Evolutionary conservation across 306 rosid genomes (phyloP).

Genomic region (Mimosa bimucronata): DNA sequence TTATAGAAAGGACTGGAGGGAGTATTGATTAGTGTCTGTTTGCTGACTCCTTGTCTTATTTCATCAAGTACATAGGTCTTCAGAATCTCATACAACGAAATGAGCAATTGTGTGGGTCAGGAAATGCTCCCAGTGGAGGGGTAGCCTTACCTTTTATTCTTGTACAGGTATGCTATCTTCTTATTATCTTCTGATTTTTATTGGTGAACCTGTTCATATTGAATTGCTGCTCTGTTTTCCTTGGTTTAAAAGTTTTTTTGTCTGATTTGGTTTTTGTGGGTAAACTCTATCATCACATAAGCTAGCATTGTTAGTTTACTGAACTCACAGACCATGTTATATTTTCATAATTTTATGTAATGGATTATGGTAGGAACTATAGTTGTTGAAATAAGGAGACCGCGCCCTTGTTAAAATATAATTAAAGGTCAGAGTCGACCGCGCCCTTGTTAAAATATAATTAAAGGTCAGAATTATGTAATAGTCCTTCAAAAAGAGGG

Average conservation of each 20-base stretch:
- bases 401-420: conserved; percentile 9
- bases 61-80: conserved; percentile 78
- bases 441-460: conserved; percentile 7
- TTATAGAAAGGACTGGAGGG: too few relatives aligned
- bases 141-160: conserved; percentile 95
- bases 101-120: conserved; percentile 82
- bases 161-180: conserved; percentile 74
- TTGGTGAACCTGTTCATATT: conserved; percentile 17
- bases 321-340: conserved; percentile 14
- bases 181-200: conserved; percentile 20
- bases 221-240: conserved; percentile 17
- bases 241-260: neutral
- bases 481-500: too few relatives aligned
- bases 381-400: neutral
- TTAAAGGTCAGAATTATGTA: neutral
- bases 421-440: conserved; percentile 9
- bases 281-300: neutral
- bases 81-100: conserved; percentile 89
- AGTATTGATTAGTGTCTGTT: conserved; percentile 19
- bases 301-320: conserved; percentile 13
- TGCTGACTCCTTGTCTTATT: conserved; percentile 47
- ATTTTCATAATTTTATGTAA: conserved; percentile 17
- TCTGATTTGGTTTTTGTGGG: neutral
- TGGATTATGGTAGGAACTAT: conserved; percentile 12
- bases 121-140: conserved; percentile 89